phyloP scores from a whole-genome alignment of 139 green algal species.

The Ettlia oleoabundans region DNA sequence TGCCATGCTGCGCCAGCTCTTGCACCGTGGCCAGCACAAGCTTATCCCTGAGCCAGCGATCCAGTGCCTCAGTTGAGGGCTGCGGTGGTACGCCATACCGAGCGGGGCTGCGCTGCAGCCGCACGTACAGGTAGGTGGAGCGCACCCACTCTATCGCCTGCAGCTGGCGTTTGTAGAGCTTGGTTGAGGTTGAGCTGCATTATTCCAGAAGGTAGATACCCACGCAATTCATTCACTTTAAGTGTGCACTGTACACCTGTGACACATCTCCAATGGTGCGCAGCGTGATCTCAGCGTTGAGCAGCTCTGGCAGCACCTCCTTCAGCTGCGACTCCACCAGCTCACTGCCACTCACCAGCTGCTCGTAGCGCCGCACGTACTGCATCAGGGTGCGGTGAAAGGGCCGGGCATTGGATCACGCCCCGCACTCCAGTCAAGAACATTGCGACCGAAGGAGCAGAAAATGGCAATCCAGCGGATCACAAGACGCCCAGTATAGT shows the following conservation, averaged over 20 bases:
- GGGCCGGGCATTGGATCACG: not conserved
- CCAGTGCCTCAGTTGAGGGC: slow-evolving; percentile 40
- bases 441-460: too few species aligned
- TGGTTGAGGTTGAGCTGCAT: too few species aligned
- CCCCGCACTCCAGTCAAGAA: too few species aligned
- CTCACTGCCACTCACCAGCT: slow-evolving; percentile 53
- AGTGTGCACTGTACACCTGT: not conserved
- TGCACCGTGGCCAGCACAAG: slow-evolving; percentile 63
- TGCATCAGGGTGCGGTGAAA: not conserved
- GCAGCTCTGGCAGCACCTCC: slow-evolving; percentile 73
- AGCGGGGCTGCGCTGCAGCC: slow-evolving; percentile 55
- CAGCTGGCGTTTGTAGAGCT: too few species aligned
- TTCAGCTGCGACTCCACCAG: slow-evolving; percentile 31
- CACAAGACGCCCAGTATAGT: too few species aligned
- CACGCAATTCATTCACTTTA: too few species aligned
- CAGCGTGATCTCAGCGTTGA: slow-evolving; percentile 83
- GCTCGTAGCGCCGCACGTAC: slow-evolving; percentile 59
- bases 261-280: slow-evolving; percentile 72
- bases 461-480: too few species aligned
- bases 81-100: slow-evolving; percentile 49
- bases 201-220: too few species aligned
- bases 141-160: slow-evolving; percentile 78
- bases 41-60: slow-evolving; percentile 55
- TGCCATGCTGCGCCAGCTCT: slow-evolving; percentile 64
- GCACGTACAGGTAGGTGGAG: slow-evolving; percentile 84